phyloP scores from a whole-genome alignment of 441 rosid species.

The Gossypium laxum region DNA sequence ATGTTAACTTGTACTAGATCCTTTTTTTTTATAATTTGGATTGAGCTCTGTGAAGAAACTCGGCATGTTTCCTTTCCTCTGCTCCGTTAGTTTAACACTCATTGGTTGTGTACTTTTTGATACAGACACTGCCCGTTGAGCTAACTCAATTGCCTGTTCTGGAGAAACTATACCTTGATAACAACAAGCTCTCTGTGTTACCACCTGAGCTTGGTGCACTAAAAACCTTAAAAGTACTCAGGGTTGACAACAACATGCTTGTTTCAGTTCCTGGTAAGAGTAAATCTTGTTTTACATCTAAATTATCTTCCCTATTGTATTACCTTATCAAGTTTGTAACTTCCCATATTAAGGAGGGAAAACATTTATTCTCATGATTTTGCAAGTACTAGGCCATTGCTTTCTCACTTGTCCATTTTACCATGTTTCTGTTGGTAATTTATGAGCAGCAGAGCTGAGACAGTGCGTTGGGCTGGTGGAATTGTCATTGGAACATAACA shows the following conservation, averaged over 20 bases:
- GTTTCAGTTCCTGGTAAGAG: constrained; percentile 86
- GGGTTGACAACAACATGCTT: constrained; percentile 65
- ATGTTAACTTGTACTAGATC: not conserved
- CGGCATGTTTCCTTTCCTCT: not conserved
- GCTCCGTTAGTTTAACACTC: not conserved
- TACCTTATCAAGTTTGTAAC: constrained; percentile 3
- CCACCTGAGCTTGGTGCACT: constrained; percentile 87
- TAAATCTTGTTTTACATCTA: not conserved
- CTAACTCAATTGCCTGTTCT: constrained; percentile 64
- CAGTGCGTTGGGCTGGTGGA: constrained; percentile 72
- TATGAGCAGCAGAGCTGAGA: constrained; percentile 68
- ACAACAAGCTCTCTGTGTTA: constrained; percentile 60
- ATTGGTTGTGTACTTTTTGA: constrained; percentile 10
- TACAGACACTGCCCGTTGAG: constrained; percentile 74
- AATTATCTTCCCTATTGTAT: not conserved
- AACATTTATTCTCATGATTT: not conserved
- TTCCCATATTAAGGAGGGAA: not conserved
- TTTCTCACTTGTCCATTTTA: constrained; percentile 12
- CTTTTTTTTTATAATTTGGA: not conserved
- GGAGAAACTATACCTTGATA: constrained; percentile 76
- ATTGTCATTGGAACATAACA: constrained; percentile 85
- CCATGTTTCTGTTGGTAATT: constrained; percentile 24
- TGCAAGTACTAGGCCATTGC: constrained; percentile 1
- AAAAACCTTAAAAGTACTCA: constrained; percentile 58
- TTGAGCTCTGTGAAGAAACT: not conserved